Percentiles rank a stretch among this genome's conserved stretches.
These are phyloP conservation scores for Podaxis mareebaensis DNA, from an alignment of 768 basidiomycete genomes.

Conservation along the genomic window DNA sequence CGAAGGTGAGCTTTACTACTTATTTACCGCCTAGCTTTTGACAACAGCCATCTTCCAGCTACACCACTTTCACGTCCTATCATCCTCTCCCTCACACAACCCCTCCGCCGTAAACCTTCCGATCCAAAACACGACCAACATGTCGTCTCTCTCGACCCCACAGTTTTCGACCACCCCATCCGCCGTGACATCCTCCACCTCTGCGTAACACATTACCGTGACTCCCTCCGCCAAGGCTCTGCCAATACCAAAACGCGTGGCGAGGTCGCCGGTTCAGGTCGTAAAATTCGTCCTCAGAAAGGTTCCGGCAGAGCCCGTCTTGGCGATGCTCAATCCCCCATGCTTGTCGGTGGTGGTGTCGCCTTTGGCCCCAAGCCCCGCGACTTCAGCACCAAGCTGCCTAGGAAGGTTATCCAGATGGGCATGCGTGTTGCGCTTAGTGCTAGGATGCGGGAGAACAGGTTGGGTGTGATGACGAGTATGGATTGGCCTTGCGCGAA, in stretches of 20 bases:
- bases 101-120: constrained; percentile 46
- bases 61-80: constrained; percentile 46
- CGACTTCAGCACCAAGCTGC: constrained; percentile 89
- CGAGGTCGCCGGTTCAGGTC: constrained; percentile 87
- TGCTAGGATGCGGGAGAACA: constrained; percentile 72
- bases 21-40: not conserved
- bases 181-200: constrained; percentile 92
- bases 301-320: constrained; percentile 88
- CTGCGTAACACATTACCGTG: constrained; percentile 85
- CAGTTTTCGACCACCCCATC: constrained; percentile 87
- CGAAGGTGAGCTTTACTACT: constrained; percentile 3
- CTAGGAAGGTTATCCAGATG: constrained; percentile 91
- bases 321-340: constrained; percentile 85
- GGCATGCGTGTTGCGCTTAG: constrained; percentile 91
- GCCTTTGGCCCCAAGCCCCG: constrained; percentile 91
- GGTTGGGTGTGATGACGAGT: constrained; percentile 73
- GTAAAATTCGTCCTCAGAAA: constrained; percentile 90
- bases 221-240: constrained; percentile 88
- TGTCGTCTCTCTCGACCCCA: constrained; percentile 68
- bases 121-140: constrained; percentile 40
- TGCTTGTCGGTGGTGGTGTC: constrained; percentile 88
- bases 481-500: constrained; percentile 74
- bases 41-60: constrained; percentile 23
- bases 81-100: constrained; percentile 61
- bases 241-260: constrained; percentile 90